Percentiles rank a stretch among this genome's conserved stretches.
Evolutionary conservation across 495 filamentous ascomycete species (phyloP).

Genomic region (Glarea lozoyensis): DNA sequence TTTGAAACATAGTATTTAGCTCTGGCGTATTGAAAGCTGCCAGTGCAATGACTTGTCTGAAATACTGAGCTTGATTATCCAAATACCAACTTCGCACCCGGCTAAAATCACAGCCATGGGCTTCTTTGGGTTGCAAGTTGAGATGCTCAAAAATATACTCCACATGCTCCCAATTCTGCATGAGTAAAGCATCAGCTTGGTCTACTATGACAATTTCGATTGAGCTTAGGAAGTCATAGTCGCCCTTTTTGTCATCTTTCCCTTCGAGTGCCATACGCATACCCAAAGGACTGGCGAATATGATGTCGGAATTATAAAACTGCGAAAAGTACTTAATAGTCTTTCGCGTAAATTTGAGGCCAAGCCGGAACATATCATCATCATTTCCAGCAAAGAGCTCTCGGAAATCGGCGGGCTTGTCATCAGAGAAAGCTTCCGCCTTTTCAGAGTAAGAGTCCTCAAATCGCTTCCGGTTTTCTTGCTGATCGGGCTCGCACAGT

Average conservation of each 20-base stretch:
- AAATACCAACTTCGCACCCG: slow-evolving; percentile 89
- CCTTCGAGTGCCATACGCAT: slow-evolving; percentile 82
- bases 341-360: slow-evolving; percentile 90
- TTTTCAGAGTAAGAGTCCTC: slow-evolving; percentile 64
- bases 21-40: slow-evolving; percentile 82
- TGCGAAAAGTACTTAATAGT: slow-evolving; percentile 90
- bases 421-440: slow-evolving; percentile 54
- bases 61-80: slow-evolving; percentile 67
- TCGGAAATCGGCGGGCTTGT: slow-evolving; percentile 79
- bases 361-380: slow-evolving; percentile 91
- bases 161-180: slow-evolving; percentile 98
- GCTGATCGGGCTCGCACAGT: slow-evolving; percentile 73
- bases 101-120: slow-evolving; percentile 90
- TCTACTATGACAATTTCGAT: slow-evolving; percentile 87
- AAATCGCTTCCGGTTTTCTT: slow-evolving; percentile 92
- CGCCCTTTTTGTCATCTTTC: slow-evolving; percentile 65
- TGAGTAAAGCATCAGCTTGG: slow-evolving; percentile 85
- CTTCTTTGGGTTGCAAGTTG: slow-evolving; percentile 80
- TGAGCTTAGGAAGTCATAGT: slow-evolving; percentile 86
- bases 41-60: slow-evolving; percentile 77
- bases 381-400: slow-evolving; percentile 91
- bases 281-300: slow-evolving; percentile 82
- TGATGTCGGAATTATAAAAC: slow-evolving; percentile 94
- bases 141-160: slow-evolving; percentile 85
- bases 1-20: slow-evolving; percentile 67